phyloP scores from a whole-genome alignment of 257 asterid genomes.

The Oldenlandia corymbosa region DNA sequence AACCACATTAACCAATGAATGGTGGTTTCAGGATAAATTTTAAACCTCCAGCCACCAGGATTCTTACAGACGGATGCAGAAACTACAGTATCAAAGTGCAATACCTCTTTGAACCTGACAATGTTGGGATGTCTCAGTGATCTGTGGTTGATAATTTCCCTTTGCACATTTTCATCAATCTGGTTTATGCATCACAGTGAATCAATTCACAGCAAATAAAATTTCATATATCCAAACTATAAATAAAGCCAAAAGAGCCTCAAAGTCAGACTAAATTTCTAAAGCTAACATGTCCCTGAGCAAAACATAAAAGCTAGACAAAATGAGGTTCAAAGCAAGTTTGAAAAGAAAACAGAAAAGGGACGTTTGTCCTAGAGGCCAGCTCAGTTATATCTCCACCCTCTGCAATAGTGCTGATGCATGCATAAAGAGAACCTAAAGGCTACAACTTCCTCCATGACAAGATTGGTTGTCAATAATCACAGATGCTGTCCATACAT shows the following conservation, averaged over 20 bases:
- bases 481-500: neutral
- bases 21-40: conserved; percentile 11
- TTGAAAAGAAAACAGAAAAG: too few species aligned
- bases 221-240: neutral
- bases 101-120: conserved; percentile 83
- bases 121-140: conserved; percentile 92
- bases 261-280: neutral
- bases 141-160: conserved; percentile 89
- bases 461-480: neutral
- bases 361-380: neutral
- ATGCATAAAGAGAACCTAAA: neutral
- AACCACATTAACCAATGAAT: neutral
- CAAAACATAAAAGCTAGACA: too few species aligned
- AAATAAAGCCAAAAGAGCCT: neutral
- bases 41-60: neutral
- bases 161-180: conserved; percentile 93
- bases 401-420: neutral
- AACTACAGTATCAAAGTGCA: neutral
- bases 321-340: too few species aligned
- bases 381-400: neutral
- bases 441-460: neutral
- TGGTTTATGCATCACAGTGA: conserved; percentile 22
- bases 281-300: neutral
- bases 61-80: neutral
- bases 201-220: neutral